These are phyloP conservation scores for Microbotryum silenes-acaulis DNA, from an alignment of 1,284 basidiomycete species.

Conservation along the genomic window DNA sequence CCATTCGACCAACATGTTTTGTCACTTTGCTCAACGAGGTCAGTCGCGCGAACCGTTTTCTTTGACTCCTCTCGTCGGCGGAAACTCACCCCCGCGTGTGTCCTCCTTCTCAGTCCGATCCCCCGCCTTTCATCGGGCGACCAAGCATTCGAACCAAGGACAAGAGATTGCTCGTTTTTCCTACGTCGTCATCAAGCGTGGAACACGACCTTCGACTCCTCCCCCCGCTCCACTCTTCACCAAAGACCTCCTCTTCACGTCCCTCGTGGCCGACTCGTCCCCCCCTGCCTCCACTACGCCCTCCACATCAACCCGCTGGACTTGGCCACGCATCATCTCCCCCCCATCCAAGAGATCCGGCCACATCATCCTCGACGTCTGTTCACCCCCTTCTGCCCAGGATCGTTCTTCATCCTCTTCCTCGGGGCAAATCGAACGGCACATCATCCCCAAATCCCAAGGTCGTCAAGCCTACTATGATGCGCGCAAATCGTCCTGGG, in stretches of 20 bases:
- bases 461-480: constrained; percentile 93
- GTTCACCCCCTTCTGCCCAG: constrained; percentile 55
- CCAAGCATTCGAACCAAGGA: constrained; percentile 72
- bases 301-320: constrained; percentile 10
- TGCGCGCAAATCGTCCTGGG: constrained; percentile 86
- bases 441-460: constrained; percentile 83
- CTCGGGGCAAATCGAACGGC: constrained; percentile 75
- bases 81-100: too few relatives aligned
- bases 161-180: constrained; percentile 83
- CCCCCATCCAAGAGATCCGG: constrained; percentile 86
- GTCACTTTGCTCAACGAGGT: constrained; percentile 71
- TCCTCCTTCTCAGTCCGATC: constrained; percentile 52
- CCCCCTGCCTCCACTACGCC: not conserved
- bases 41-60: not conserved
- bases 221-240: constrained; percentile 9
- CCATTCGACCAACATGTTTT: constrained; percentile 49
- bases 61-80: too few relatives aligned
- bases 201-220: constrained; percentile 50
- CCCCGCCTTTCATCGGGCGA: constrained; percentile 72
- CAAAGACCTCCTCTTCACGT: constrained; percentile 6
- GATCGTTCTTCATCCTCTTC: not conserved
- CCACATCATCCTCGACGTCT: constrained; percentile 87
- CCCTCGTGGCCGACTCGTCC: not conserved
- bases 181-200: constrained; percentile 81
- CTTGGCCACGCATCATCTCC: constrained; percentile 83